Evolutionary conservation across 495 filamentous ascomycete genomes (phyloP).

Genomic region (Chaetomium cochliodes): DNA sequence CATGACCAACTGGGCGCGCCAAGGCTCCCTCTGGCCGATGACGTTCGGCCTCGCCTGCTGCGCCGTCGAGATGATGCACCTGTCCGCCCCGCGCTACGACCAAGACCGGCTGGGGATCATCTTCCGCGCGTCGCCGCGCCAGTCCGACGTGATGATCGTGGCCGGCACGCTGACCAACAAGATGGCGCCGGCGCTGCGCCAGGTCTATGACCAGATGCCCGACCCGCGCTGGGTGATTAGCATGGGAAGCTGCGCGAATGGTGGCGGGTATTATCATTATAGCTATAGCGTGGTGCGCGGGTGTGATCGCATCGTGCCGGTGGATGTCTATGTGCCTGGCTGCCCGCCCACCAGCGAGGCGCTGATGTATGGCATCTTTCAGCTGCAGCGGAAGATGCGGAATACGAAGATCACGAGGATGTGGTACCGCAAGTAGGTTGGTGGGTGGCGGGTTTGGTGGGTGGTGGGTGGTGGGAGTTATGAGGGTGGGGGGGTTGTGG

Average conservation of each 20-base stretch:
- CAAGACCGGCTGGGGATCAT: slow-evolving; percentile 96
- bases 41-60: slow-evolving; percentile 97
- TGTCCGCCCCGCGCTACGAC: slow-evolving; percentile 93
- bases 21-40: slow-evolving; percentile 95
- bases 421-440: slow-evolving; percentile 49
- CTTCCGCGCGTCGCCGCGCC: slow-evolving; percentile 91
- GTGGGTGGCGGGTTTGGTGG: background rate
- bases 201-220: slow-evolving; percentile 98
- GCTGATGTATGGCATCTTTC: slow-evolving; percentile 83
- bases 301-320: slow-evolving; percentile 86
- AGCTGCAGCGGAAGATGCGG: slow-evolving; percentile 84
- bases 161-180: slow-evolving; percentile 96
- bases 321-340: slow-evolving; percentile 90
- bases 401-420: slow-evolving; percentile 70
- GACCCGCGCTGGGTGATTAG: slow-evolving; percentile 90
- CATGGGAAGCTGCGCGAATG: slow-evolving; percentile 91
- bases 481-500: background rate
- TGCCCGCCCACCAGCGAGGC: slow-evolving; percentile 89
- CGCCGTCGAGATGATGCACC: slow-evolving; percentile 98
- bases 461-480: background rate
- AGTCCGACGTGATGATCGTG: slow-evolving; percentile 98
- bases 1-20: slow-evolving; percentile 91
- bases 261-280: slow-evolving; percentile 93
- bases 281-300: slow-evolving; percentile 85
- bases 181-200: slow-evolving; percentile 91